Conservation (phyloP, 23 red algal species). For the Agarophyton chilense region DNA sequence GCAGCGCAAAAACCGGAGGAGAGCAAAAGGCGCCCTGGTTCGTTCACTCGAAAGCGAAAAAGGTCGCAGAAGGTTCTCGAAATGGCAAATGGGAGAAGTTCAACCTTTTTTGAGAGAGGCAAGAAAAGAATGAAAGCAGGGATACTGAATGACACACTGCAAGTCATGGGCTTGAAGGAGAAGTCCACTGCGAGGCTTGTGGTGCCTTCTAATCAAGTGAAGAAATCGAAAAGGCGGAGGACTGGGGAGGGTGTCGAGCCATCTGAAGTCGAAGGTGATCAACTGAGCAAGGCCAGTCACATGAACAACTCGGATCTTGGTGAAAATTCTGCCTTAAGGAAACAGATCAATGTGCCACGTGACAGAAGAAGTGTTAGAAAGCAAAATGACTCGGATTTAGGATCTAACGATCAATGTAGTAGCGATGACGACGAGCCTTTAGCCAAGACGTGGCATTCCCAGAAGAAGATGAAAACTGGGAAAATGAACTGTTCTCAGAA, state of each 20-base stretch:
- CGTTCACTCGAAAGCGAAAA: not conserved
- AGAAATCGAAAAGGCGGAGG: not conserved
- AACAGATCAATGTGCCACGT: not conserved
- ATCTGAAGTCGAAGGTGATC: not conserved
- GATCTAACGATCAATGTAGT: not conserved
- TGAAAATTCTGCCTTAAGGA: not conserved
- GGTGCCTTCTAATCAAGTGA: not conserved
- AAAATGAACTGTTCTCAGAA: not conserved
- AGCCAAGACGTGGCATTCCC: not conserved
- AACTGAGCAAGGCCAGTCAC: not conserved
- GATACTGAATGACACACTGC: not conserved
- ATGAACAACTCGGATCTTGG: not conserved
- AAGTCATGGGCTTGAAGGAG: not conserved
- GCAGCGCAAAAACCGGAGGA: not conserved
- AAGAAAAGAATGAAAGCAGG: constrained; percentile 15
- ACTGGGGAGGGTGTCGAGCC: not conserved
- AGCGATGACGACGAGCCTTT: constrained; percentile 1
- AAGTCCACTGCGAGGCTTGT: not conserved
- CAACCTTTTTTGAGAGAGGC: not conserved
- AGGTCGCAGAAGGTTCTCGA: constrained; percentile 27
- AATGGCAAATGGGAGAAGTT: constrained; percentile 1
- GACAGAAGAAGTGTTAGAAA: not conserved
- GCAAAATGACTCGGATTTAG: not conserved
- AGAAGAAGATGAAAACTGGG: not conserved
- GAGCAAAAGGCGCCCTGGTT: not conserved